phyloP scores from a whole-genome alignment of 192 early-diverging fungal species.

The Backusella psychrophila region DNA sequence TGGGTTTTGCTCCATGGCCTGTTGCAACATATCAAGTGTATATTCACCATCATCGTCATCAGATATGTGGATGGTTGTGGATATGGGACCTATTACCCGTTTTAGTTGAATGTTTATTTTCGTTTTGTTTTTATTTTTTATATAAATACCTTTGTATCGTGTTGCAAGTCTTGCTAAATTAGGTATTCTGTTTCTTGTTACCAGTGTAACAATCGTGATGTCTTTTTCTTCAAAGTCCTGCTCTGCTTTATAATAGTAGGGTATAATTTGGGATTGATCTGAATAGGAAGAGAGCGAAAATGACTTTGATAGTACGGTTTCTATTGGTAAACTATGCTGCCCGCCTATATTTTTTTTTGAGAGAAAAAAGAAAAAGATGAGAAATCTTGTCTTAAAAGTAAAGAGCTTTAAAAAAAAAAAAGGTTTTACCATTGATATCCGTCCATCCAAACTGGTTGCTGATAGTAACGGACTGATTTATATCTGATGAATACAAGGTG shows the following conservation, averaged over 20 bases:
- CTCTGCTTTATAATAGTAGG: constrained; percentile 49
- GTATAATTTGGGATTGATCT: constrained; percentile 51
- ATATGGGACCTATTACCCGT: constrained; percentile 47
- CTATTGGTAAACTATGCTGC: constrained; percentile 31
- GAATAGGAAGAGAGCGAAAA: constrained; percentile 49
- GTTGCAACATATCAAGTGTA: constrained; percentile 42
- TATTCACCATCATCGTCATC: constrained; percentile 50
- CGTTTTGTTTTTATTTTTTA: neutral
- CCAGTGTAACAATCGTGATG: constrained; percentile 53
- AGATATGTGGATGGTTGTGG: constrained; percentile 52
- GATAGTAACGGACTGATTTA: neutral
- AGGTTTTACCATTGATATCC: neutral
- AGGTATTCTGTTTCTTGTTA: constrained; percentile 48
- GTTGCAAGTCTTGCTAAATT: constrained; percentile 46
- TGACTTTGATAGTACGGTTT: constrained; percentile 51
- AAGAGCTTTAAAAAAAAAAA: neutral
- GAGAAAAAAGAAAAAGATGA: neutral
- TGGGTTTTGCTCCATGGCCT: constrained; percentile 41
- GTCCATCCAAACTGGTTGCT: neutral
- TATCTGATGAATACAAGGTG: neutral
- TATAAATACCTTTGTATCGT: constrained; percentile 41
- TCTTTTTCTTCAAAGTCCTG: constrained; percentile 41
- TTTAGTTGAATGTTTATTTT: neutral
- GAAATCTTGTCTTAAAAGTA: neutral
- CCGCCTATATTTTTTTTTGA: neutral